These are phyloP conservation scores for Phoma herbarum DNA, from an alignment of 2,329 filamentous ascomycete species.

Conservation along the genomic window DNA sequence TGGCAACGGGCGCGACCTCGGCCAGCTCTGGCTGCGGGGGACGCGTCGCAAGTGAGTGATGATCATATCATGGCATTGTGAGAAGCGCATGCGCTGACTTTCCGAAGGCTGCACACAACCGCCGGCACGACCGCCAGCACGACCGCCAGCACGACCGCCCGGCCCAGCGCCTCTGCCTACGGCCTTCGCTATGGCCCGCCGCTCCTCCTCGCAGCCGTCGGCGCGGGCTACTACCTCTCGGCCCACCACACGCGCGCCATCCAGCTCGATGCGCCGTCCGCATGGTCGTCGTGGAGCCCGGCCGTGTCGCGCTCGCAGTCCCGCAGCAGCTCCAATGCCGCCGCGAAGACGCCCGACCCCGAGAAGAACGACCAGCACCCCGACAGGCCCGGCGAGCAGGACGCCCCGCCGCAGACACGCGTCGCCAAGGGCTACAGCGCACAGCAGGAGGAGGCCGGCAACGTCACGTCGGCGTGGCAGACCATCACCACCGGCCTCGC, in stretches of 20 bases:
- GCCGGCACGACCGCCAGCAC: conserved; percentile 22
- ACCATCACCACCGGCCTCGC: conserved; percentile 44
- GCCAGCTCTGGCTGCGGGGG: conserved; percentile 40
- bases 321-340: conserved; percentile 29
- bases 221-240: conserved; percentile 35
- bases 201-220: conserved; percentile 35
- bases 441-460: conserved; percentile 29
- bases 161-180: conserved; percentile 26
- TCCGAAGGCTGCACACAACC: conserved; percentile 36
- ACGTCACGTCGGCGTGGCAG: conserved; percentile 42
- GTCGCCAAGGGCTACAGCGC: conserved; percentile 37
- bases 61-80: background rate
- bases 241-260: conserved; percentile 34
- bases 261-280: conserved; percentile 41
- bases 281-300: conserved; percentile 32
- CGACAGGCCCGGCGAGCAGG: conserved; percentile 39
- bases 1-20: conserved; percentile 34
- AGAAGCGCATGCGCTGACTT: conserved; percentile 15
- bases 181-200: conserved; percentile 43
- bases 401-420: conserved; percentile 47
- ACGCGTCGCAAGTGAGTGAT: conserved; percentile 41
- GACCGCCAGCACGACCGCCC: conserved; percentile 20
- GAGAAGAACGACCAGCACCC: conserved; percentile 24
- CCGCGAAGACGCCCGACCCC: conserved; percentile 30
- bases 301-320: conserved; percentile 16